Conservation (phyloP, 495 filamentous ascomycete species). For the Penicillium atrosanguineum region DNA sequence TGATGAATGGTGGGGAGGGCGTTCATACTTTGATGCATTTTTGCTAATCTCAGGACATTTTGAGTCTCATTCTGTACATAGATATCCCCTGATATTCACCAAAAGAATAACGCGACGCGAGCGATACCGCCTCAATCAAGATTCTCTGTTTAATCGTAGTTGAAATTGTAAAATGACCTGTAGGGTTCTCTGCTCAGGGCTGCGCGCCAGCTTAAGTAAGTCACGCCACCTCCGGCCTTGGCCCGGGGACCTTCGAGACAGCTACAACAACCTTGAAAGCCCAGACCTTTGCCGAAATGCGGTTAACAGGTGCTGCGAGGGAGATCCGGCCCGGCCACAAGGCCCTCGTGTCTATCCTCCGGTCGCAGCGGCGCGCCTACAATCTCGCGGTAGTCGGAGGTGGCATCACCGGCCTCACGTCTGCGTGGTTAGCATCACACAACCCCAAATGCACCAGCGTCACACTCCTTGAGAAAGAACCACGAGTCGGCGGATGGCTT, state of each 20-base stretch:
- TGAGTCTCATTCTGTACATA: constrained; percentile 24
- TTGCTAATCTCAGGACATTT: constrained; percentile 22
- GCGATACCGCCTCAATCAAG: not conserved
- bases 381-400: constrained; percentile 77
- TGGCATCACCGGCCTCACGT: constrained; percentile 85
- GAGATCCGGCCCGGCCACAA: constrained; percentile 16
- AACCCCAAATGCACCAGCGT: constrained; percentile 59
- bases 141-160: not conserved
- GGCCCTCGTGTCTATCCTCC: constrained; percentile 17
- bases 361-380: constrained; percentile 27
- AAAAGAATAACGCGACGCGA: constrained; percentile 13
- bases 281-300: constrained; percentile 29
- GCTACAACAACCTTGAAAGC: constrained; percentile 1
- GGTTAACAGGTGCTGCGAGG: constrained; percentile 23
- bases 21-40: constrained; percentile 35
- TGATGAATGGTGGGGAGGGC: constrained; percentile 33
- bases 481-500: constrained; percentile 81
- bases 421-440: constrained; percentile 69
- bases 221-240: not conserved
- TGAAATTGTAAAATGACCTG: not conserved
- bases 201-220: constrained; percentile 15
- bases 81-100: constrained; percentile 21
- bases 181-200: not conserved
- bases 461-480: constrained; percentile 73
- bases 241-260: constrained; percentile 4